Conservation (phyloP, 495 filamentous ascomycete genomes). For the Penicillium simplicissimum region DNA sequence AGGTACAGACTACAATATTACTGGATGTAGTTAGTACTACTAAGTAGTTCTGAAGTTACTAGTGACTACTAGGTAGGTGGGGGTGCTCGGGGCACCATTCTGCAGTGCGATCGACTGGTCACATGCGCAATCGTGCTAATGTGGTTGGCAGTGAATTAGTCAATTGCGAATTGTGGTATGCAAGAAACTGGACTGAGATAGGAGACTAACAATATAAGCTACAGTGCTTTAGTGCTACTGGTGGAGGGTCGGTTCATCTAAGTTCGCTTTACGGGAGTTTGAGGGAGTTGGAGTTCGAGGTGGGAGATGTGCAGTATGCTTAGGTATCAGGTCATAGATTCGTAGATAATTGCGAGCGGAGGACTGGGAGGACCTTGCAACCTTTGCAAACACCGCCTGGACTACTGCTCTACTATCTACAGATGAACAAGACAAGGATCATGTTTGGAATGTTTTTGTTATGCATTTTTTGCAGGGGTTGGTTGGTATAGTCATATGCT, state of each 20-base stretch:
- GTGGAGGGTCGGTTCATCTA: neutral
- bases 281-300: too few relatives aligned
- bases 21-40: neutral
- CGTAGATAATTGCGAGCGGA: neutral
- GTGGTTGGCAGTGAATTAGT: conserved; percentile 14
- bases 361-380: neutral
- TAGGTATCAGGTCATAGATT: neutral
- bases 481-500: conserved; percentile 6
- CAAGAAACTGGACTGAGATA: neutral
- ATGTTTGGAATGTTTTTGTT: neutral
- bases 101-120: conserved; percentile 26
- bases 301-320: neutral
- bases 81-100: conserved; percentile 16
- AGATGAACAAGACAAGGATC: neutral
- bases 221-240: neutral
- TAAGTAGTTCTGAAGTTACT: too few relatives aligned
- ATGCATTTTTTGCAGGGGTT: conserved; percentile 1
- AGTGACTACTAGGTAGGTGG: neutral
- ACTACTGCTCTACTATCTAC: neutral
- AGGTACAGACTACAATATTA: too few relatives aligned
- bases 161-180: neutral
- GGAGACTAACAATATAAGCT: neutral
- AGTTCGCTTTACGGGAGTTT: neutral
- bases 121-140: conserved; percentile 19
- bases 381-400: neutral